Evolutionary conservation across 2,329 filamentous ascomycete genomes (phyloP).

Genomic region (Apiospora rasikravindrae): DNA sequence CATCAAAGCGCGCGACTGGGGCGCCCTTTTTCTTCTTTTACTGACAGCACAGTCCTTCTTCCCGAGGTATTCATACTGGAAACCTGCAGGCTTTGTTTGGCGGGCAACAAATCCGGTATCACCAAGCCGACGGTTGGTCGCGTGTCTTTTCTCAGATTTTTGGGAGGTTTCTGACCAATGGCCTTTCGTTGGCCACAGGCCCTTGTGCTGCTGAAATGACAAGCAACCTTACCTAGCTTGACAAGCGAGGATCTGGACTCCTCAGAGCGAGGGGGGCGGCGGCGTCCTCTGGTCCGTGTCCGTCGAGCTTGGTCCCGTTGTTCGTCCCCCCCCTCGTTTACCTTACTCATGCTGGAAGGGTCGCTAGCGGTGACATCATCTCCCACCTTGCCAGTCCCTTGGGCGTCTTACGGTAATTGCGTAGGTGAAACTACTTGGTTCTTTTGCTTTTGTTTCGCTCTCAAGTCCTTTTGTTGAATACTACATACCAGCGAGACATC

Average conservation of each 20-base stretch:
- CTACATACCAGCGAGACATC: background rate
- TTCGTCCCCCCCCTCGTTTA: slow-evolving; percentile 5
- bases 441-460: background rate
- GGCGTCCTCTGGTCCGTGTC: slow-evolving; percentile 1
- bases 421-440: background rate
- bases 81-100: background rate
- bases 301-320: slow-evolving; percentile 8
- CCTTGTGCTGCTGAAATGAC: background rate
- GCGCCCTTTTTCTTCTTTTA: background rate
- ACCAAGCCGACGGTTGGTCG: slow-evolving; percentile 16
- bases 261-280: background rate
- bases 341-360: slow-evolving; percentile 8
- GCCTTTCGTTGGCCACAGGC: background rate
- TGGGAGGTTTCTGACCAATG: background rate
- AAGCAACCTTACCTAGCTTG: background rate
- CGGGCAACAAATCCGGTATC: slow-evolving; percentile 6
- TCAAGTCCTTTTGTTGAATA: background rate
- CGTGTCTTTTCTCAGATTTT: slow-evolving; percentile 7
- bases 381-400: background rate
- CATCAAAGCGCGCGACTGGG: background rate
- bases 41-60: background rate
- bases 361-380: slow-evolving; percentile 11
- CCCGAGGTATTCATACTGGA: background rate
- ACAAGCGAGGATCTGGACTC: slow-evolving; percentile 8
- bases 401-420: background rate